These are phyloP conservation scores for Adansonia gregorii DNA, from an alignment of 441 rosid genomes.

Conservation along the genomic window DNA sequence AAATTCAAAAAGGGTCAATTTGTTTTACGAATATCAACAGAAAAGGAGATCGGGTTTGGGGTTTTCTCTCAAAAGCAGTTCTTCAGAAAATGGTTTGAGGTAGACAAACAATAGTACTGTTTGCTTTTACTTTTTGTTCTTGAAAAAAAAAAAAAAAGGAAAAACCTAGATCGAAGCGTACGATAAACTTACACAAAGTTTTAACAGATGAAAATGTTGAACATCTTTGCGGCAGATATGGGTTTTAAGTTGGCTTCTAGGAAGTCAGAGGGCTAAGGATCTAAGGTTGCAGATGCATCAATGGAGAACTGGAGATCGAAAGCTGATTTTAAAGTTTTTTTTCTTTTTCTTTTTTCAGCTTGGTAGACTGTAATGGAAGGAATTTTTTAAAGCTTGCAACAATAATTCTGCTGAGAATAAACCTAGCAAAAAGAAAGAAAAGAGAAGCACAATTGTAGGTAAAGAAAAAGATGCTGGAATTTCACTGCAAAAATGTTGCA, in stretches of 20 bases:
- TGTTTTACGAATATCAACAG: not conserved
- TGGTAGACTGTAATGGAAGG: constrained; percentile 2
- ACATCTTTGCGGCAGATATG: constrained; percentile 24
- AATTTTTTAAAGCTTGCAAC: not conserved
- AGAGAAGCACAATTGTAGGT: constrained; percentile 20
- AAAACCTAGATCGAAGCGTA: not conserved
- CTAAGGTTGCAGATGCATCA: constrained; percentile 19
- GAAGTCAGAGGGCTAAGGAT: constrained; percentile 21
- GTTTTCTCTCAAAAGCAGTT: too few species aligned
- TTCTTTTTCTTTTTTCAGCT: constrained; percentile 14
- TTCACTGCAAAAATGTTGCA: constrained; percentile 28
- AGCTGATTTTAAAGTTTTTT: not conserved
- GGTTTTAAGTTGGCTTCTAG: constrained; percentile 17
- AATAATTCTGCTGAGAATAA: constrained; percentile 24
- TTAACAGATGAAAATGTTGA: constrained; percentile 20
- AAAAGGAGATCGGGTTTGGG: not conserved
- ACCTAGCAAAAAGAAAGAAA: not conserved
- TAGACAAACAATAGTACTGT: not conserved
- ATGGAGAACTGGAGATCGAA: constrained; percentile 16
- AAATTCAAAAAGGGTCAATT: not conserved
- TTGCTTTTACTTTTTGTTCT: not conserved
- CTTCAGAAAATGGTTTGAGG: too few species aligned
- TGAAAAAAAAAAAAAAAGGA: not conserved
- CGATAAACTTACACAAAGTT: constrained; percentile 37
- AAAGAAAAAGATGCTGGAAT: constrained; percentile 39